Base-by-base conservation (phyloP, 306 rosid species). In the Alnus glutinosa region DNA sequence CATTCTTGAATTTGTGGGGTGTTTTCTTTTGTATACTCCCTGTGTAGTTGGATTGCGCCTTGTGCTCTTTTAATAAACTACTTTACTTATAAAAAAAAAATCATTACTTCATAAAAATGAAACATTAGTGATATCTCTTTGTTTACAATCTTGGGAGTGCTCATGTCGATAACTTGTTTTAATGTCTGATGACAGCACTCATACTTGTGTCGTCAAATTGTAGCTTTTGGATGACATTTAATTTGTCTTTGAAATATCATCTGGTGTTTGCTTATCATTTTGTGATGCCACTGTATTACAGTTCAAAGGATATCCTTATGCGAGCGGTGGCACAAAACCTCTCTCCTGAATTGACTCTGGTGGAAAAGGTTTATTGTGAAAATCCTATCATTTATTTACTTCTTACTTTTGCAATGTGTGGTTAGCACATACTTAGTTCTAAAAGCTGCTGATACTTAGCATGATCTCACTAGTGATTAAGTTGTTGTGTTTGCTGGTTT, bases 291-390 rank as follows among this genome's bases (percentile, higher is more conserved):
- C 18, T 86, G 50, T 67, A 73, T 71, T 87, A 89, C 90, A 95
- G 98, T 55, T 92, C 98, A 66, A 95, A 89, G 89, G 98, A 95
- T 81, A 91, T 95, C 74, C 94, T 95, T 71, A 85, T 95, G 98
- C 93, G 98, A 77, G 93, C 92, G 46, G 96, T 92, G 80, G 94
- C 98, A 28, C 94, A 85, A 79, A 92, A 89, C 87, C 86, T 92
- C 80, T 92, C 96, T 61, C 98, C 98, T 30, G 98, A 93, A 77
- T 86, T 95, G 88, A 92, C 98, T 80, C 88, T 92, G 64, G 98
- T 92, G 71, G 98, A 95, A 91, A 95, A 86, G 89, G 92, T 55
- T 78, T 44, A 3, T 32, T 46, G 15, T 73, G 81, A 70, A 75
- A 74, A 36, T n/a, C 48, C 12, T 67, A 59, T 82, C 82, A 78